Base-by-base conservation (phyloP, 2,329 filamentous ascomycete species). In the Colletotrichum neosansevieriae region DNA sequence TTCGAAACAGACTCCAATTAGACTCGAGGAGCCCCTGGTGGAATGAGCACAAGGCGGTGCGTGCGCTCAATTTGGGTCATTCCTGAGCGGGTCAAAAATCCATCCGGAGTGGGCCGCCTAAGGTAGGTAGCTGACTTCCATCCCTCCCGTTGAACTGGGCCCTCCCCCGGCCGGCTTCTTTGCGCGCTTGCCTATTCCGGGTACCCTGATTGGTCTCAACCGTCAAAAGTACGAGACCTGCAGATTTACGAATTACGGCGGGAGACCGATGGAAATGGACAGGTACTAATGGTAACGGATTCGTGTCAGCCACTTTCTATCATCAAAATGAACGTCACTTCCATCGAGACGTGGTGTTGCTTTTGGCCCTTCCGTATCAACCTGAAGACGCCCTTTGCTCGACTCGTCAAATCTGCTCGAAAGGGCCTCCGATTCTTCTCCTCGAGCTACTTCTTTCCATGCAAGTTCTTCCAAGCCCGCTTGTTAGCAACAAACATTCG, bases 41-140 rank as follows among this genome's bases (percentile, higher is more conserved):
- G 7, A 32, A 49, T 17, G 49, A 21, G 34, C 58, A 56, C 34
- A 12, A 1, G 9, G 13, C 57, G 64, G 64, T 29, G 19, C 36
- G 59, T 58, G 44, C 51, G 10, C 24, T 44, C 36, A 11, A n/a
- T 54, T 21, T 24, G n/a, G 21, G 44, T 21, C 54, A 56, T 59
- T 44, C 54, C 61, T 38, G 38, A 29, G 44, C 66, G 61, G 66
- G 54, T 19, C 56, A 56, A 57, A 50, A 50, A 45, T 66, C 63
- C 51, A 67, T 51, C 63, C 50, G 63, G 36, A 38, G 51, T 63
- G 62, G 66, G 50, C 10, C 56, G n/a, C n/a, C n/a, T n/a, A n/a
- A n/a, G n/a, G n/a, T n/a, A n/a, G n/a, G n/a, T 15, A 34, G n/a
- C 54, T 69, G 66, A 60, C 56, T 54, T 24, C 24, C 21, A 21